Conservation (phyloP, 2,329 filamentous ascomycete species). For the Cylindrodendrum hubeiense region DNA sequence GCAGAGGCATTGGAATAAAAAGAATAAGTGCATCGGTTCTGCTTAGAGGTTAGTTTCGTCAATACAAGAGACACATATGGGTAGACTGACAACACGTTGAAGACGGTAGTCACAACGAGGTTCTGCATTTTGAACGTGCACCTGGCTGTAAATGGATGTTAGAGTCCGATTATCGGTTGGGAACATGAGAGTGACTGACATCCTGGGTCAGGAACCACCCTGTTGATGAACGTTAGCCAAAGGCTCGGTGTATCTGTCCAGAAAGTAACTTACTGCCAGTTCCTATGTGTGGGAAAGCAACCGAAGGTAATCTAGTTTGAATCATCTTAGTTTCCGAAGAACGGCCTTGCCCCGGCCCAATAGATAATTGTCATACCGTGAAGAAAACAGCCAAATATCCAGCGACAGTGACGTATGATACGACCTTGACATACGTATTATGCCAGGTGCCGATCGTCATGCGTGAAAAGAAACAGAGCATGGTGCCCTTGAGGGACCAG, state of each 20-base stretch:
- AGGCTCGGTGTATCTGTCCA: fast-evolving
- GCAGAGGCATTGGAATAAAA: slow-evolving; percentile 33
- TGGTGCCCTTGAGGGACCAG: slow-evolving; percentile 49
- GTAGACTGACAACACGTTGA: slow-evolving; percentile 37
- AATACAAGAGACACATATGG: fast-evolving
- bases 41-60: background rate
- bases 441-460: slow-evolving; percentile 46
- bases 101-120: slow-evolving; percentile 33
- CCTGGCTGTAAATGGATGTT: too few species aligned
- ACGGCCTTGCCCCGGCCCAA: too few species aligned
- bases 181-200: too few species aligned
- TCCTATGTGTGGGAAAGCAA: slow-evolving; percentile 35
- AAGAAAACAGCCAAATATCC: slow-evolving; percentile 37
- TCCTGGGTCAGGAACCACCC: slow-evolving; percentile 36
- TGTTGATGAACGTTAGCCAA: slow-evolving; percentile 14
- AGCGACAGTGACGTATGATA: slow-evolving; percentile 5
- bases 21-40: slow-evolving; percentile 37
- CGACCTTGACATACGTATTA: slow-evolving; percentile 36
- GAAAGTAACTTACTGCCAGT: slow-evolving; percentile 36
- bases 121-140: slow-evolving; percentile 37
- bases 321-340: too few species aligned
- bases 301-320: slow-evolving; percentile 40
- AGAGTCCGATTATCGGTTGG: too few species aligned
- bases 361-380: slow-evolving; percentile 30
- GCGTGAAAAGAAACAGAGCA: slow-evolving; percentile 46